phyloP scores from a whole-genome alignment of 2,329 filamentous ascomycete genomes.

The Trichophyton verrucosum region DNA sequence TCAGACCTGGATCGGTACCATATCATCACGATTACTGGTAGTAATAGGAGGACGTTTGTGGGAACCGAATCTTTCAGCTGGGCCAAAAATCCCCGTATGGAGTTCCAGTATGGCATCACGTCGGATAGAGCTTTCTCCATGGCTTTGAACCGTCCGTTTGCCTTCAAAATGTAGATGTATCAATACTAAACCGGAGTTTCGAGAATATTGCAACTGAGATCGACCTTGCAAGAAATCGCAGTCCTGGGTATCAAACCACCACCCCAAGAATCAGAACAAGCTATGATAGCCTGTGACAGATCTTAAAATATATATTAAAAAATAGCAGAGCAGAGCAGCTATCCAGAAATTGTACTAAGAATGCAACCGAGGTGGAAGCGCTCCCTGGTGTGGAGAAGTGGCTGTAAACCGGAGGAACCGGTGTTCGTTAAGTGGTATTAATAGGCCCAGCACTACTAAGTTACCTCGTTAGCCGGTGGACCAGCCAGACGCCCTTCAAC shows the following conservation, averaged over 20 bases:
- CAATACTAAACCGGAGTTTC: background rate
- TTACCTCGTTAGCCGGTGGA: too few relatives aligned
- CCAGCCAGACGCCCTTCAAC: background rate
- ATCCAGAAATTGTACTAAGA: background rate
- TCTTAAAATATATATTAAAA: background rate
- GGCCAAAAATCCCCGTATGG: background rate
- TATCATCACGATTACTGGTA: constrained; percentile 6
- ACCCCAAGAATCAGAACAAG: background rate
- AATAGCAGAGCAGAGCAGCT: background rate
- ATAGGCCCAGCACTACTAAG: background rate
- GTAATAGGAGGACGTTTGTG: constrained; percentile 9
- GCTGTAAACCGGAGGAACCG: background rate
- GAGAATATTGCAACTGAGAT: background rate
- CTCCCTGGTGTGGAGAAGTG: background rate
- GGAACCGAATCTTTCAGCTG: background rate
- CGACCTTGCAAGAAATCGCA: background rate
- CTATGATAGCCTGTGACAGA: background rate
- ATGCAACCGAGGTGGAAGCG: background rate
- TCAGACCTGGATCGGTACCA: constrained; percentile 1
- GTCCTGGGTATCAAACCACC: background rate
- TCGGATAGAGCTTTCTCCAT: background rate
- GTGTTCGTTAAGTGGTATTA: background rate
- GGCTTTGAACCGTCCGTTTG: background rate
- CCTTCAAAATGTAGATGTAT: background rate
- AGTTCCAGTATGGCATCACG: constrained; percentile 5